A percentile compares a stretch with the other conserved stretches of the same genome.
Conservation (phyloP, 1,284 basidiomycete species). For the Moniliophthora roreri region DNA sequence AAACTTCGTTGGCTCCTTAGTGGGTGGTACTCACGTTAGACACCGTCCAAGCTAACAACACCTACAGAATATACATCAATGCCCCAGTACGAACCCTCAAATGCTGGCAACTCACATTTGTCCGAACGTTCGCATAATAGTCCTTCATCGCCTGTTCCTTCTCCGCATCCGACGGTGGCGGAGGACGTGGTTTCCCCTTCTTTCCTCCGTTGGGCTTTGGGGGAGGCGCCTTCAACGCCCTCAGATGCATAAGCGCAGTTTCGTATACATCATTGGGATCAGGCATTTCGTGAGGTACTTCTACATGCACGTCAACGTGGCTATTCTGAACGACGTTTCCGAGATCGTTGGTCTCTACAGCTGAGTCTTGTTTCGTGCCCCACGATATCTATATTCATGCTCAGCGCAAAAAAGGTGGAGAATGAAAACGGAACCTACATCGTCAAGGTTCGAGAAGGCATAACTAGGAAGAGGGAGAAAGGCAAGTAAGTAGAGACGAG, state of each 20-base stretch:
- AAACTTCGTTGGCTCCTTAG: not conserved
- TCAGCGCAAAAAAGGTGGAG: not conserved
- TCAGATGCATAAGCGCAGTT: slow-evolving; percentile 83
- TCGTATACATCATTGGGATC: slow-evolving; percentile 91
- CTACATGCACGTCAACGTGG: slow-evolving; percentile 85
- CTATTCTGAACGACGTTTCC: slow-evolving; percentile 79
- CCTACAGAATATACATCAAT: slow-evolving; percentile 32
- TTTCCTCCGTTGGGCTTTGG: slow-evolving; percentile 24
- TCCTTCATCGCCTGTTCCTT: slow-evolving; percentile 80
- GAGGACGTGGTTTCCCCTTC: not conserved
- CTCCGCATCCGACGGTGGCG: slow-evolving; percentile 46
- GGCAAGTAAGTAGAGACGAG: slow-evolving; percentile 8
- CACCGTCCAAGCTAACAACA: slow-evolving; percentile 82
- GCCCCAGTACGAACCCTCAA: not conserved
- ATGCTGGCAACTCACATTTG: slow-evolving; percentile 70
- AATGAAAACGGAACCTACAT: slow-evolving; percentile 43
- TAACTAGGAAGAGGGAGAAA: slow-evolving; percentile 46
- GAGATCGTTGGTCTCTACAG: slow-evolving; percentile 65
- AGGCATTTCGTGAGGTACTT: slow-evolving; percentile 82
- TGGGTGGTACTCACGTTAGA: slow-evolving; percentile 62
- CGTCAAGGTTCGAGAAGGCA: slow-evolving; percentile 82
- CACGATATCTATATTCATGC: slow-evolving; percentile 64
- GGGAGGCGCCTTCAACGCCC: slow-evolving; percentile 60
- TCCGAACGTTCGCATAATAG: slow-evolving; percentile 88
- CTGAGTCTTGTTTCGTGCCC: slow-evolving; percentile 86